Evolutionary conservation across 2,329 filamentous ascomycete species (phyloP).

Genomic region (Arthrobotrys entomopaga): DNA sequence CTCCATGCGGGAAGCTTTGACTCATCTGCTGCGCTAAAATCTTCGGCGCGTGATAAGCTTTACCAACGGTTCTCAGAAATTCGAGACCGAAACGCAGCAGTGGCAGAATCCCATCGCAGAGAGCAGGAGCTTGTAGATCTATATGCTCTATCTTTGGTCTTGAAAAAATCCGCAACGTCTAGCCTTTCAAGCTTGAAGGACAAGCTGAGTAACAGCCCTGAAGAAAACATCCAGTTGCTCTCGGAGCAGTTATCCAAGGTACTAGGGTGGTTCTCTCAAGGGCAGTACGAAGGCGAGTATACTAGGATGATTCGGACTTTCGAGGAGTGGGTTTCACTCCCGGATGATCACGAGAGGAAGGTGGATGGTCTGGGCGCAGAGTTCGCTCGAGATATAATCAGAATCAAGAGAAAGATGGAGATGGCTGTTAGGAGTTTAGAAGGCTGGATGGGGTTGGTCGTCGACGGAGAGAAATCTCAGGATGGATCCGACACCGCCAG

Average conservation of each 20-base stretch:
- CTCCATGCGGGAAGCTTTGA: slow-evolving; percentile 46
- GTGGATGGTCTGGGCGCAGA: slow-evolving; percentile 41
- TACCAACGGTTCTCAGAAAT: slow-evolving; percentile 34
- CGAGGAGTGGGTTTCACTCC: slow-evolving; percentile 43
- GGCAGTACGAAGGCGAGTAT: slow-evolving; percentile 49
- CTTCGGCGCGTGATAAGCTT: slow-evolving; percentile 30
- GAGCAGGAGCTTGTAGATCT: slow-evolving; percentile 46
- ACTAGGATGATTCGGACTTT: slow-evolving; percentile 42
- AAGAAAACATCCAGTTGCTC: slow-evolving; percentile 51
- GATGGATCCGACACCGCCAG: not conserved
- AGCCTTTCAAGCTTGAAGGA: slow-evolving; percentile 29
- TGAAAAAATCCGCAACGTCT: slow-evolving; percentile 21
- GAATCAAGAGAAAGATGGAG: slow-evolving; percentile 48
- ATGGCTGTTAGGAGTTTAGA: slow-evolving; percentile 44
- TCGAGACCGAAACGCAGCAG: slow-evolving; percentile 23
- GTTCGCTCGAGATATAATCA: slow-evolving; percentile 27
- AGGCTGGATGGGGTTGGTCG: slow-evolving; percentile 39
- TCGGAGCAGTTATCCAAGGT: slow-evolving; percentile 50
- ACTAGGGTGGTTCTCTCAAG: slow-evolving; percentile 45
- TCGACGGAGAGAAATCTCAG: slow-evolving; percentile 22
- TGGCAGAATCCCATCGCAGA: slow-evolving; percentile 27
- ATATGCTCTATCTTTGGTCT: slow-evolving; percentile 38
- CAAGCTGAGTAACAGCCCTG: slow-evolving; percentile 29
- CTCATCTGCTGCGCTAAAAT: slow-evolving; percentile 31
- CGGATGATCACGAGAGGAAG: slow-evolving; percentile 39